A percentile compares a stretch with the other conserved stretches of the same genome.
phyloP scores from a whole-genome alignment of 75 land plant species.

The Sequoiadendron giganteum region DNA sequence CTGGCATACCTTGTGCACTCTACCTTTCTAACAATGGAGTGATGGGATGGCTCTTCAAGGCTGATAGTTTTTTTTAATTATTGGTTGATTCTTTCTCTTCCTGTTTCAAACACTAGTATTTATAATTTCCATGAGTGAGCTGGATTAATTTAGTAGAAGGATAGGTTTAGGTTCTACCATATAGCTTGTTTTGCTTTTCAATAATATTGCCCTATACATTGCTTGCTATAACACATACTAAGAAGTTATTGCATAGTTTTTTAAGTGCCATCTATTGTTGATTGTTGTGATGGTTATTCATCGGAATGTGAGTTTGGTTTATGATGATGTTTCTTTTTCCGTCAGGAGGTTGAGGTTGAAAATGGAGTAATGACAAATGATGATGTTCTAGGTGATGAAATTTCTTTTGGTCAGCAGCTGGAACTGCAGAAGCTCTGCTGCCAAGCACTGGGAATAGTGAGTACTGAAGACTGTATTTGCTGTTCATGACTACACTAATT shows the following conservation, averaged over 20 bases:
- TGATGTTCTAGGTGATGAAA: constrained; percentile 91
- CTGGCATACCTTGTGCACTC: too few relatives aligned
- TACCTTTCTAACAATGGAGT: too few relatives aligned
- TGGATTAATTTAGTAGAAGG: too few relatives aligned
- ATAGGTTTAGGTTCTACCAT: neutral
- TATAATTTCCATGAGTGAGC: too few relatives aligned
- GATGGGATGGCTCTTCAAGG: too few relatives aligned
- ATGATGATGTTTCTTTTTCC: constrained; percentile 17
- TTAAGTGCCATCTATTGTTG: neutral
- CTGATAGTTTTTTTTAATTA: too few relatives aligned
- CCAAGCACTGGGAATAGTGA: constrained; percentile 32
- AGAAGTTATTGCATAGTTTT: neutral
- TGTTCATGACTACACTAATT: neutral
- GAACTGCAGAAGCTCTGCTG: constrained; percentile 59
- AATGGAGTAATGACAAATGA: constrained; percentile 79
- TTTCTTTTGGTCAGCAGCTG: constrained; percentile 66
- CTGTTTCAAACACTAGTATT: too few relatives aligned
- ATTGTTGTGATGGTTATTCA: neutral
- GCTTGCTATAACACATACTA: neutral
- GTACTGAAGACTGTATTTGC: neutral
- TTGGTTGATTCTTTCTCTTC: too few relatives aligned
- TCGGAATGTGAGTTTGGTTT: neutral
- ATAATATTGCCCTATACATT: neutral
- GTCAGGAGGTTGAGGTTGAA: constrained; percentile 37
- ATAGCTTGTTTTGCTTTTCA: neutral